Evolutionary conservation across 1,139 yeast genomes (phyloP).

Genomic region (Groenewaldozyma sp.): DNA sequence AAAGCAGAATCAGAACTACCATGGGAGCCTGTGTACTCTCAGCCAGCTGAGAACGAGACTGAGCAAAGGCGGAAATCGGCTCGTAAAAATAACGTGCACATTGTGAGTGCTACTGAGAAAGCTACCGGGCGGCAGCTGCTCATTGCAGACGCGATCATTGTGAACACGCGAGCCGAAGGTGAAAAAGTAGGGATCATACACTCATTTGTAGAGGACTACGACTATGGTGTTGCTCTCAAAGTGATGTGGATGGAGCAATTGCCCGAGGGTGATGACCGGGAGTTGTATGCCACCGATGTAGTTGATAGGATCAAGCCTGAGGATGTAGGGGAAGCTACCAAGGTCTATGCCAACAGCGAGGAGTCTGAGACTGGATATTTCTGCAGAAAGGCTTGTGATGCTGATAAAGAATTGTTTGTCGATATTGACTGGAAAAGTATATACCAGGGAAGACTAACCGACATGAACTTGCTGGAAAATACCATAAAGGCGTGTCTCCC

Average conservation of each 20-base stretch:
- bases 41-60: background rate
- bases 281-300: slow-evolving; percentile 16
- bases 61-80: background rate
- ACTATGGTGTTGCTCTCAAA: slow-evolving; percentile 12
- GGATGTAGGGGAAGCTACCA: slow-evolving; percentile 11
- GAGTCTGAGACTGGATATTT: slow-evolving; percentile 5
- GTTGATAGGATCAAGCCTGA: slow-evolving; percentile 13
- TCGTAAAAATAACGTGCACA: background rate
- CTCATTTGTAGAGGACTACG: slow-evolving; percentile 9
- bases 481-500: slow-evolving; percentile 4
- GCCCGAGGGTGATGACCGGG: slow-evolving; percentile 7
- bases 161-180: slow-evolving; percentile 5
- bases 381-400: slow-evolving; percentile 10
- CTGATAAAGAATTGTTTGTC: slow-evolving; percentile 3
- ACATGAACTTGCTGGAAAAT: slow-evolving; percentile 3
- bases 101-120: background rate
- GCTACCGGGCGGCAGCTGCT: background rate
- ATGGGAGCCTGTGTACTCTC: slow-evolving; percentile 2
- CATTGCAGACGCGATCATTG: slow-evolving; percentile 1
- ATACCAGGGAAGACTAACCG: slow-evolving; percentile 12
- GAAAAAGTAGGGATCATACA: slow-evolving; percentile 16
- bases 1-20: no score
- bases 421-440: slow-evolving; percentile 12
- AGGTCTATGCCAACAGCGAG: slow-evolving; percentile 9
- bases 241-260: slow-evolving; percentile 16